Evolutionary conservation across 371 early-diverging fungal species (phyloP).

Genomic region (Apophysomyces sp.): DNA sequence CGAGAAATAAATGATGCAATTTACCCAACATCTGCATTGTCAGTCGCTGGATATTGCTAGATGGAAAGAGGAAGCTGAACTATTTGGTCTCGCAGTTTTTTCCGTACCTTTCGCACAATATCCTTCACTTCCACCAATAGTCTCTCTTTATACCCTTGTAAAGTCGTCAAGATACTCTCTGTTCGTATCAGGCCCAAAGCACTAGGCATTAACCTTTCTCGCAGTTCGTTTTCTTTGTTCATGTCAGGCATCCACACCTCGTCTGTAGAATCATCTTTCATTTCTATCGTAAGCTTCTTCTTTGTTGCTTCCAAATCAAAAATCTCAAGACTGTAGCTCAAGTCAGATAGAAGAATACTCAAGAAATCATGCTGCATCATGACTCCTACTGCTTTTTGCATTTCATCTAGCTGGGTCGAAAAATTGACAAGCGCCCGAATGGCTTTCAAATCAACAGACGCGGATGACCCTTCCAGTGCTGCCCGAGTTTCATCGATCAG

Average conservation of each 20-base stretch:
- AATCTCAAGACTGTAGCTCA: conserved; percentile 40
- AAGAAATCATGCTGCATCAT: conserved; percentile 78
- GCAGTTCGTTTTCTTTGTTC: conserved; percentile 50
- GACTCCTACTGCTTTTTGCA: conserved; percentile 64
- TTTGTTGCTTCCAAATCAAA: conserved; percentile 24
- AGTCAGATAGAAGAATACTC: conserved; percentile 58
- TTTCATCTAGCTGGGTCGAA: conserved; percentile 62
- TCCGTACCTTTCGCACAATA: conserved; percentile 66
- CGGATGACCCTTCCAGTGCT: conserved; percentile 32
- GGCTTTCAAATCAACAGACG: conserved; percentile 53
- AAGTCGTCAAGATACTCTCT: conserved; percentile 59
- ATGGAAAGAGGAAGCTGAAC: not conserved
- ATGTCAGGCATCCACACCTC: conserved; percentile 3
- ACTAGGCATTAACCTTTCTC: conserved; percentile 63
- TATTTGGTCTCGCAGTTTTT: no score
- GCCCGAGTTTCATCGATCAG: conserved; percentile 76
- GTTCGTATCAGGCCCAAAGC: conserved; percentile 76
- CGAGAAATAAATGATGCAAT: not conserved
- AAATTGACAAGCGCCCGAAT: conserved; percentile 63
- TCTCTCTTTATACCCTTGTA: conserved; percentile 73
- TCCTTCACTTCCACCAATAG: conserved; percentile 74
- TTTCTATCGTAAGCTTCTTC: not conserved
- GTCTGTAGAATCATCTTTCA: not conserved
- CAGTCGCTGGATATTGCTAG: conserved; percentile 4
- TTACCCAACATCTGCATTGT: not conserved